Conservation (phyloP, 306 rosid species). For the Chamaecrista fasciculata region DNA sequence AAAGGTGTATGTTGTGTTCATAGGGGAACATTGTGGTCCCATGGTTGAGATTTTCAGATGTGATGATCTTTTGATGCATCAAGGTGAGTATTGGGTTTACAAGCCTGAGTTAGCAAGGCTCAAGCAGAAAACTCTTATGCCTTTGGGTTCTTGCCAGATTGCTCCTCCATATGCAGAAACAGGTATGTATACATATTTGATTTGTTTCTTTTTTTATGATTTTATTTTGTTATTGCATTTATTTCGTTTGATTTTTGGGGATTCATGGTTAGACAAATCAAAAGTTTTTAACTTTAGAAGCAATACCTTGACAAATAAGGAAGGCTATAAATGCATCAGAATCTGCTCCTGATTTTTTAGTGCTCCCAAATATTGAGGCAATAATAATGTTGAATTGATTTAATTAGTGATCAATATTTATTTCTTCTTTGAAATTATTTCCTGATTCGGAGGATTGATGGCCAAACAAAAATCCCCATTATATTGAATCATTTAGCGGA, state of each 20-base stretch:
- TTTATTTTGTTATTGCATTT: background rate
- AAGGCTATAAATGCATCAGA: background rate
- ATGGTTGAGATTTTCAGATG: slow-evolving; percentile 87
- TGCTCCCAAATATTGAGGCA: background rate
- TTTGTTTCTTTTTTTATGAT: background rate
- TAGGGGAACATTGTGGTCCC: slow-evolving; percentile 75
- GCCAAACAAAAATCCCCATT: too few species aligned
- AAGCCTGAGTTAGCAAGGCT: slow-evolving; percentile 59
- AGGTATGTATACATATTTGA: slow-evolving; percentile 51
- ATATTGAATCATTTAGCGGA: too few species aligned
- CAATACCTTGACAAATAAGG: background rate
- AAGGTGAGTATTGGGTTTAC: slow-evolving; percentile 51
- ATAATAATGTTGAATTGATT: background rate
- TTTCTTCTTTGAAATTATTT: background rate
- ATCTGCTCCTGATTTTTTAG: background rate
- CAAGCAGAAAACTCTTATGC: slow-evolving; percentile 65
- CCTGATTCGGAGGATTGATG: too few species aligned
- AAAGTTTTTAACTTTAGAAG: background rate
- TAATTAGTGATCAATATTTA: background rate
- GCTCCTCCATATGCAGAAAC: slow-evolving; percentile 56
- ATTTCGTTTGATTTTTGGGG: background rate
- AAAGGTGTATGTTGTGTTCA: slow-evolving; percentile 56
- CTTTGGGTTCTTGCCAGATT: slow-evolving; percentile 74
- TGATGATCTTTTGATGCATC: slow-evolving; percentile 59
- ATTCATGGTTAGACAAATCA: too few species aligned